Evolutionary conservation across 2,329 filamentous ascomycete genomes (phyloP), one percentile per base, ranked within the genome.

Genomic region (Epichloe brachyelytri): DNA sequence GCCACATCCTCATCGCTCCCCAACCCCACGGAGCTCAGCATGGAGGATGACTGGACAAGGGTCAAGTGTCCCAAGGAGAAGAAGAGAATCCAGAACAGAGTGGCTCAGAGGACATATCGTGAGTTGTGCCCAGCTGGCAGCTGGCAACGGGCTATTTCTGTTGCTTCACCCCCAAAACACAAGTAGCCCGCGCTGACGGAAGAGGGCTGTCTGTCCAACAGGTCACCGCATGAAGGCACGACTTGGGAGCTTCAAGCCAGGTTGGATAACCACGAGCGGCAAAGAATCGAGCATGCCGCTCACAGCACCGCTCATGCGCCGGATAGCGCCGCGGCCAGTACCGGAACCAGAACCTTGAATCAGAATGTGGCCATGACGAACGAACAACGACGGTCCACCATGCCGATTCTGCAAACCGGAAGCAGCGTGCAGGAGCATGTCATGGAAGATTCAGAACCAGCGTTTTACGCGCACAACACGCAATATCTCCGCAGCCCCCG

Each of bases 201-300:
- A 19, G n/a, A 20, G n/a, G 12, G n/a, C 22, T 6, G 5, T 5
- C 10, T 26, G 12, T 26, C 26, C 15, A 33, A 12, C 10, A 64
- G 62, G 62, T 38, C 59, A 65, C 43, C 62, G 62, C 15, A 63
- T 65, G 62, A 65, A 65, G 52, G 60, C 58, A 20, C 56, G 59
- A 17, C 58, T 65, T 37, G 60, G 60, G 59, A 64, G 43, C 58
- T 65, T 5, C 61, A 65, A 40, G 62, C 62, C 11, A 55, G 59
- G 43, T 56, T 65, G 17, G 61, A 64, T 40, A 59, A 53, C 46
- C 61, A 62, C 48, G 62, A 65, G 49, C 53, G 52, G 8, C 53
- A 51, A 8, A 49, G 55, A 2, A 22, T 20, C 7, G 53, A 58
- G 34, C 49, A 54, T 38, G 22, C 46, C 11, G 38, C 46, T 17